Base-by-base conservation (phyloP, 148 eudicot genomes). In the Linanthus parryae region DNA sequence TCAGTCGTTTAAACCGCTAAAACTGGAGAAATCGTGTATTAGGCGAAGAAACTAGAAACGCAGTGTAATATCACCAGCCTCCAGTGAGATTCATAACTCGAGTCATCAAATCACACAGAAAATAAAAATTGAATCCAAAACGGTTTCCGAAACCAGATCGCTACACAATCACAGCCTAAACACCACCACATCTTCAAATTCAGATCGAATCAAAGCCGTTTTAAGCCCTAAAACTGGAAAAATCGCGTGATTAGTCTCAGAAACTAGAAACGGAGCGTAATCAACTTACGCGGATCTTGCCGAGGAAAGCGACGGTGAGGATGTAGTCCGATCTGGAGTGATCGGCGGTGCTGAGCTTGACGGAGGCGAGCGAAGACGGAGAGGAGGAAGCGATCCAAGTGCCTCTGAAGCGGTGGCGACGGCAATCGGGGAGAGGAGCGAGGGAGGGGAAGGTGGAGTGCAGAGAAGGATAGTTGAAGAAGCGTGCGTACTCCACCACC, bases 401-500 rank as follows among this genome's bases (percentile, higher is more conserved):
- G 53, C 72, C 71, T 27, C 36, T 61, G 52, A 51, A 35, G 20
- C 55, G 61, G 0, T 27, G 18, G 26, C 61, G 48, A 4, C 19
- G 40, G 27, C 14, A 1, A n/a, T 31, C 27, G 14, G 44, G n/a
- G 41, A 64, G 45, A 44, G 47, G 61, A 16, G 40, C 14, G 61
- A 59, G 50, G 24, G 67, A 44, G 37, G 68, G 34, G 59, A 16
- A 31, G 40, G 56, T 8, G 14, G 48, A 30, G 26, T 45, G 27
- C 56, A 61, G 42, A 17, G 67, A 31, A 61, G 77, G 78, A 62
- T 35, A 59, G 44, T 47, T 40, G 63, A 83, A 68, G 71, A 71
- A 75, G 19, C 84, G 77, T 11, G 82, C 63, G 69, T 75, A 82
- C 10, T 62, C 57, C 24, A 67, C 80, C 52, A 64, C 47, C 80